Base-by-base conservation (phyloP, 2,329 filamentous ascomycete genomes). In the Colletotrichum kahawae region DNA sequence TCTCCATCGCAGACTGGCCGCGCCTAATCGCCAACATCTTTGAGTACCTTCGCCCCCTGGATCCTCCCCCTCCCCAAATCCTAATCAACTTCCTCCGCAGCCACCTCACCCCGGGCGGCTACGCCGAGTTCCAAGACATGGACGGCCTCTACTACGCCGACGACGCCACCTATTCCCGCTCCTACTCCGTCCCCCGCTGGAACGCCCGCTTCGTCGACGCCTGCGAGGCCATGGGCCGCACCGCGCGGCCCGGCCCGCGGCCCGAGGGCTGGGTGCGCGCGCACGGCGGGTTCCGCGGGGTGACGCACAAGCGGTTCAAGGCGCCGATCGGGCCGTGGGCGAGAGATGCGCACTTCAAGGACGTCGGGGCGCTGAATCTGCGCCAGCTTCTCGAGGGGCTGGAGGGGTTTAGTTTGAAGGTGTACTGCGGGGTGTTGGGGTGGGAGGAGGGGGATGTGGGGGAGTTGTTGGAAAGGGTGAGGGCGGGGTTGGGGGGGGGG, bases 291-390 rank as follows among this genome's bases (percentile, higher is more conserved):
- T 87, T 87, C 74, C 65, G 76, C 12, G 82, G 83, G 66, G 78
- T 85, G n/a, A 78, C 77, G 4, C 80, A 84, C 65, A 78, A 77
- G 12, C 36, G 78, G 13, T 83, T 80, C 74, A 82, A 82, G 73
- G 73, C 81, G 60, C 83, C 84, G 0, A 79, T 83, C 18, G 83
- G 83, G 0, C 78, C 81, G 3, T 87, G 85, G 85, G 77, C 84
- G 3, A 83, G 82, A 63, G 81, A 83, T 57, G 70, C 76, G 1
- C 67, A 70, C 4, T 77, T 77, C 57, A 78, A 83, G 60, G 81
- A 84, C 18, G 78, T 85, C 5, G 84, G 84, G 0, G 34, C 73
- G 69, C 67, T 68, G 10, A 77, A 74, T 16, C 29, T 77, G 3
- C 54, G 51, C 1, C 75, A 78, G 71, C 48, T 76, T n/a, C 56